Percentiles rank a stretch among this genome's conserved stretches.
Conservation (phyloP, 345 rosid genomes). For the Eucalyptus cladocalyx region DNA sequence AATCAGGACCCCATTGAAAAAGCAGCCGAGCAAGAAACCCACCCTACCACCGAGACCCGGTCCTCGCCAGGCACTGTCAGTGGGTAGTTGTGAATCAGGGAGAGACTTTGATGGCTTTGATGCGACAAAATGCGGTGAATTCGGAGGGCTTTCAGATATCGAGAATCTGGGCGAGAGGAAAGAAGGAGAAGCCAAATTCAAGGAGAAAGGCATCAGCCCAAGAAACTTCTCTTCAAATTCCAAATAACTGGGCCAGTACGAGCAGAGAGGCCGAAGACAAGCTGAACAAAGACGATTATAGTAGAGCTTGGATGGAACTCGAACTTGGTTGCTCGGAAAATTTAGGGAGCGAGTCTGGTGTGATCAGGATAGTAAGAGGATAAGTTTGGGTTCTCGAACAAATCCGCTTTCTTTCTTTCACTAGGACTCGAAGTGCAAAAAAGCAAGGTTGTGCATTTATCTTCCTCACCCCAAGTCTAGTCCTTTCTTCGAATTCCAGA, state of each 20-base stretch:
- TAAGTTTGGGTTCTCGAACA: slow-evolving; percentile 15
- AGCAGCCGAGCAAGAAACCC: slow-evolving; percentile 38
- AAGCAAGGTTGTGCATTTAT: slow-evolving; percentile 85
- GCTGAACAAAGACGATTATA: too few species aligned
- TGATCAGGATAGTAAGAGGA: slow-evolving; percentile 37
- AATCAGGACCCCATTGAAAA: slow-evolving; percentile 46
- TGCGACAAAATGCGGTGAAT: too few species aligned
- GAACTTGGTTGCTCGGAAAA: slow-evolving; percentile 16
- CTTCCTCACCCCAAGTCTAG: slow-evolving; percentile 27
- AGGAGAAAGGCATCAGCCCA: too few species aligned
- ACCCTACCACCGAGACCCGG: slow-evolving; percentile 40
- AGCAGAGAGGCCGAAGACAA: too few species aligned
- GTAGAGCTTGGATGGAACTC: background rate
- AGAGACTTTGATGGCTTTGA: too few species aligned
- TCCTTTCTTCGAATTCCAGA: background rate
- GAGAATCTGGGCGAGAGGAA: too few species aligned
- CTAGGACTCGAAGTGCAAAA: slow-evolving; percentile 81
- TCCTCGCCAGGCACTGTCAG: slow-evolving; percentile 58
- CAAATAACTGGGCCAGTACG: too few species aligned
- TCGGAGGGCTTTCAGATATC: too few species aligned
- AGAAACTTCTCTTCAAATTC: too few species aligned
- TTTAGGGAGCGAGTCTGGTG: slow-evolving; percentile 6
- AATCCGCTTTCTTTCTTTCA: slow-evolving; percentile 65
- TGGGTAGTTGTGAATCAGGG: slow-evolving; percentile 50
- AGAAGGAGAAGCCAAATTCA: too few species aligned